Conservation (phyloP, 148 eudicot genomes). For the Talinum fruticosum region DNA sequence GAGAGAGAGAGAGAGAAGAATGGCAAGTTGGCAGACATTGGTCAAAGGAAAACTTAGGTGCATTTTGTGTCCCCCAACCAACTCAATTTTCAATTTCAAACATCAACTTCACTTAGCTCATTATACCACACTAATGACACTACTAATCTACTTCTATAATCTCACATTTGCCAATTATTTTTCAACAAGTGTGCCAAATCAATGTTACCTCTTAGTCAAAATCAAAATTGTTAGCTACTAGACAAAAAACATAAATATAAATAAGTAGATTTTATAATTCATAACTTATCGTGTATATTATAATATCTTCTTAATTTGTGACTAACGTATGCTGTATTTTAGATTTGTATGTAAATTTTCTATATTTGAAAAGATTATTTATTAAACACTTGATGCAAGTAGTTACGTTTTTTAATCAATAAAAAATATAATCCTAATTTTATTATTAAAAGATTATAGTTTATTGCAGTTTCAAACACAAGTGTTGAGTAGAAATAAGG, state of each 20-base stretch:
- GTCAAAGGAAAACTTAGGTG: conserved; percentile 5
- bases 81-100: conserved; percentile 21
- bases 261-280: no score
- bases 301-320: background rate
- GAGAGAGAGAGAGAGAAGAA: background rate
- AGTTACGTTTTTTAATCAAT: background rate
- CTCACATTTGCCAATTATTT: background rate
- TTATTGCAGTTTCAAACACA: no score
- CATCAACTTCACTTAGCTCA: conserved; percentile 10
- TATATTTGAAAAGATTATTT: background rate
- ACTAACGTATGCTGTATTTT: background rate
- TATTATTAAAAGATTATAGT: background rate
- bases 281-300: no score
- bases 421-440: no score
- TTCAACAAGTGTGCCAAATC: background rate
- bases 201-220: background rate
- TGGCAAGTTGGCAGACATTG: conserved; percentile 25
- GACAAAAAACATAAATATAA: background rate
- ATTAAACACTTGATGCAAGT: no score
- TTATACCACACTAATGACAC: background rate
- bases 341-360: no score
- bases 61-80: conserved; percentile 1
- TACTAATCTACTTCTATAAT: background rate
- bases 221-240: background rate
- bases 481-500: no score